Evolutionary conservation across 257 asterid species (phyloP).

Genomic region (Solanum bulbocastanum): DNA sequence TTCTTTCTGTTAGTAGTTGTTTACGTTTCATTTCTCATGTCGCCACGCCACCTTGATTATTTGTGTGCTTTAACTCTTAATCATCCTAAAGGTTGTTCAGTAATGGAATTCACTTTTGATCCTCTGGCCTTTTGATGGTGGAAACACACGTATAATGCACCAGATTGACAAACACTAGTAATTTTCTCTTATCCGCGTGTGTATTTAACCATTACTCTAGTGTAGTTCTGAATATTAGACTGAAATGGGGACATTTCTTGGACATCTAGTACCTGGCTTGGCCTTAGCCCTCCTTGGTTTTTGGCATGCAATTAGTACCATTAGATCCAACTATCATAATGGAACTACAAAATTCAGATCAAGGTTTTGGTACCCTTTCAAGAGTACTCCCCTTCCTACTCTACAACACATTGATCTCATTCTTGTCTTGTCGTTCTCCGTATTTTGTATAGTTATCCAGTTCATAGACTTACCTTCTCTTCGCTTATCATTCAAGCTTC

Average conservation of each 20-base stretch:
- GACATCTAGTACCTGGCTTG: constrained; percentile 58
- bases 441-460: constrained; percentile 45
- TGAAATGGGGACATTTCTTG: constrained; percentile 53
- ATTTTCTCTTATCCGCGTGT: background rate
- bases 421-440: constrained; percentile 43
- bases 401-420: constrained; percentile 44
- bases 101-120: constrained; percentile 1
- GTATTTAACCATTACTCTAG: constrained; percentile 26
- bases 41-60: background rate
- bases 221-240: background rate
- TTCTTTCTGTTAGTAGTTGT: background rate
- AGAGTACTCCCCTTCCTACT: constrained; percentile 13
- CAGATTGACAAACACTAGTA: constrained; percentile 10
- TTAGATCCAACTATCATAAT: constrained; percentile 22
- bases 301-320: constrained; percentile 56
- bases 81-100: background rate
- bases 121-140: constrained; percentile 26
- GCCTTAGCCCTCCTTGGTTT: constrained; percentile 62
- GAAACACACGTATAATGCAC: constrained; percentile 75
- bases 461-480: constrained; percentile 34
- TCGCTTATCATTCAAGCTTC: constrained; percentile 46
- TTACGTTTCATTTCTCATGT: background rate
- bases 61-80: background rate
- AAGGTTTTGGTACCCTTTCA: constrained; percentile 62
- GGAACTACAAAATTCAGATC: constrained; percentile 43